Percentiles rank a stretch among this genome's conserved stretches.
phyloP scores from a whole-genome alignment of 1,139 yeast species.

The Schwanniomyces etchellsii region DNA sequence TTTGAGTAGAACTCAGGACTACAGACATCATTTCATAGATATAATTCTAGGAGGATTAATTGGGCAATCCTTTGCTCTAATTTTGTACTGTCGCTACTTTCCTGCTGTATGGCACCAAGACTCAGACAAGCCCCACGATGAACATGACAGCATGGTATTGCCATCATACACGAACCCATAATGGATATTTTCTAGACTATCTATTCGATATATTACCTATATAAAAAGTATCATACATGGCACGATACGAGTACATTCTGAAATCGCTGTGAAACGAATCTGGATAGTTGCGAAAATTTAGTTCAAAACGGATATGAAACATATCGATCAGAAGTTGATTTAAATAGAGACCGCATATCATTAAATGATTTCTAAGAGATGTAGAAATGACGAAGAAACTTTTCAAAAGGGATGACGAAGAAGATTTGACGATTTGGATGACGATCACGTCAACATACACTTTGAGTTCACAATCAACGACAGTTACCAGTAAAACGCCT shows the following conservation, averaged over 20 bases:
- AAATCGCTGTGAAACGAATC: no score
- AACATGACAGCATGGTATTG: constrained; percentile 8
- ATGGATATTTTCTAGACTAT: no score
- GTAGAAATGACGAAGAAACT: no score
- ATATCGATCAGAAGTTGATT: no score
- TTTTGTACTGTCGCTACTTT: constrained; percentile 42
- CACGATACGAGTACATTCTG: no score
- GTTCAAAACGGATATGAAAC: no score
- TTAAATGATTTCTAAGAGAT: no score
- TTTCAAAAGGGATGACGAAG: no score
- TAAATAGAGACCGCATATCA: no score
- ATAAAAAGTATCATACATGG: no score
- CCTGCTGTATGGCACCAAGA: constrained; percentile 8
- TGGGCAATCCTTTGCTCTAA: constrained; percentile 15
- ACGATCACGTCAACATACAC: constrained; percentile 1
- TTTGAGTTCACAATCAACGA: neutral
- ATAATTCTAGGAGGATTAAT: constrained; percentile 30
- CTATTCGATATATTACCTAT: neutral
- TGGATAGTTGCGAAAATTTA: no score
- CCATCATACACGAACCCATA: constrained; percentile 3
- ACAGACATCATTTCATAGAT: constrained; percentile 41
- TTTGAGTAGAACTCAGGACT: constrained; percentile 36
- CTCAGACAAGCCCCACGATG: constrained; percentile 11
- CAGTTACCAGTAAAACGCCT: neutral
- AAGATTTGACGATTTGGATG: constrained; percentile 2